Percentiles rank a stretch among this genome's conserved stretches.
These are phyloP conservation scores for Moesziomyces sp. DNA, from an alignment of 1,284 basidiomycete species.

Conservation along the genomic window DNA sequence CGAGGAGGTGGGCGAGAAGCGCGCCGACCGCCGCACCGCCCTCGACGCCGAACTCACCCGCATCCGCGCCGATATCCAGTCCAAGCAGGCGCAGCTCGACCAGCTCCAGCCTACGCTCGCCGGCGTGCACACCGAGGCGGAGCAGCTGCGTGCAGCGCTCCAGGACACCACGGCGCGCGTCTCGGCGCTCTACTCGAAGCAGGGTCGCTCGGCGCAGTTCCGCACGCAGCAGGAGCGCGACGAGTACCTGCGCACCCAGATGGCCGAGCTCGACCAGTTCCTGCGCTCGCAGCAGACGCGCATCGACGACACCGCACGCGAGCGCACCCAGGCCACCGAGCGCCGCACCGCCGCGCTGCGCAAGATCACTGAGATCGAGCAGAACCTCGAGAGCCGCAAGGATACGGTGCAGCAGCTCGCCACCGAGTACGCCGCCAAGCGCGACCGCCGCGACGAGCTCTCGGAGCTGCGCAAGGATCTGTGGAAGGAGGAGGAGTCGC, in stretches of 20 bases:
- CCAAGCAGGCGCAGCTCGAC: slow-evolving; percentile 42
- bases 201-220: slow-evolving; percentile 62
- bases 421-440: slow-evolving; percentile 49
- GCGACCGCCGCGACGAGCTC: slow-evolving; percentile 66
- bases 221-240: slow-evolving; percentile 59
- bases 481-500: slow-evolving; percentile 78
- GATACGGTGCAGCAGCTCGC: slow-evolving; percentile 43
- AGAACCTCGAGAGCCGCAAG: slow-evolving; percentile 74
- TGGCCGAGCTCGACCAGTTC: slow-evolving; percentile 49
- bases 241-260: slow-evolving; percentile 53
- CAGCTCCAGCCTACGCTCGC: slow-evolving; percentile 77
- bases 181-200: slow-evolving; percentile 60
- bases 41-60: slow-evolving; percentile 76
- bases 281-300: slow-evolving; percentile 35
- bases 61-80: slow-evolving; percentile 41
- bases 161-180: slow-evolving; percentile 59
- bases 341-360: slow-evolving; percentile 67
- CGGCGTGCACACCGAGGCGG: slow-evolving; percentile 74
- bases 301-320: slow-evolving; percentile 41
- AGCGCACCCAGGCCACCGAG: slow-evolving; percentile 28
- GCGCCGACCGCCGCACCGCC: slow-evolving; percentile 68
- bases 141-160: slow-evolving; percentile 73
- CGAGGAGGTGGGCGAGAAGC: slow-evolving; percentile 69
- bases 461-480: slow-evolving; percentile 70
- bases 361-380: slow-evolving; percentile 79